Percentiles rank a stretch among this genome's conserved stretches.
Evolutionary conservation across 169 alveolate species (phyloP).

Genomic region (Plasmodium gaboni): DNA sequence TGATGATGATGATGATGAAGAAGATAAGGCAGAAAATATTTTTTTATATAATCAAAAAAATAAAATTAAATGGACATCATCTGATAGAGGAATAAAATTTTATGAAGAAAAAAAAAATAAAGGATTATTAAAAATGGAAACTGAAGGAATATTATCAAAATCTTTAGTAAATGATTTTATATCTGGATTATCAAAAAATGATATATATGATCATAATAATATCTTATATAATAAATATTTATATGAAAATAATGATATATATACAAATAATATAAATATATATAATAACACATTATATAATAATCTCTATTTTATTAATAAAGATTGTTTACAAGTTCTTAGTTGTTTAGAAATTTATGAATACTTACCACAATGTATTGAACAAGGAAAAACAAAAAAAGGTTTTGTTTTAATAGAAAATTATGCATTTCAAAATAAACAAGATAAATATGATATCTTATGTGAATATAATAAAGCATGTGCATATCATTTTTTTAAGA

Average conservation of each 20-base stretch:
- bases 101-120: background rate
- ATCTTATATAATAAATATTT: too few species aligned
- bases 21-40: too few species aligned
- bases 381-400: constrained; percentile 20
- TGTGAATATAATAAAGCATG: constrained; percentile 54
- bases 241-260: background rate
- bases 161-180: too few species aligned
- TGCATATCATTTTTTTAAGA: constrained; percentile 25
- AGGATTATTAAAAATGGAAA: background rate
- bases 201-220: background rate
- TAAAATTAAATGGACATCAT: background rate
- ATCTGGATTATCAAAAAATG: background rate
- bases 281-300: background rate
- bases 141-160: background rate
- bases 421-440: constrained; percentile 18
- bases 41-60: background rate
- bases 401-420: constrained; percentile 53
- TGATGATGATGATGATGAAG: too few species aligned
- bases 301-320: constrained; percentile 26
- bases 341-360: constrained; percentile 38
- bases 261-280: too few species aligned
- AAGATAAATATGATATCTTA: constrained; percentile 10
- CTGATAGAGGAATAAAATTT: background rate
- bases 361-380: constrained; percentile 36
- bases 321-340: constrained; percentile 9